Conservation (phyloP, 179 eudicot genomes). For the Beta corolliflora region DNA sequence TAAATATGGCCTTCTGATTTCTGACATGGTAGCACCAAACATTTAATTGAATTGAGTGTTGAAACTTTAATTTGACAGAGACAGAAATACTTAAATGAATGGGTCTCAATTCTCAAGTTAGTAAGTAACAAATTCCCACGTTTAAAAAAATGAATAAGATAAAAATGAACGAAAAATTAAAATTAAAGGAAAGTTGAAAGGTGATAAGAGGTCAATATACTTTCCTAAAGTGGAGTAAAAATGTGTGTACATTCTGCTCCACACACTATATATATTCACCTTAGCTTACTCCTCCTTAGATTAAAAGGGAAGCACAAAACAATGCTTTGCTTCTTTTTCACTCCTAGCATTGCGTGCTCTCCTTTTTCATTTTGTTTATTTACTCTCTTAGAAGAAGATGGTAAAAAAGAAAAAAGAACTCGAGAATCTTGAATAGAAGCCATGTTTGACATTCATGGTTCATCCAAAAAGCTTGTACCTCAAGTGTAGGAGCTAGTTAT, state of each 20-base stretch:
- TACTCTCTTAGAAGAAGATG: background rate
- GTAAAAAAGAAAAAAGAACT: background rate
- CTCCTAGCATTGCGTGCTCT: slow-evolving; percentile 25
- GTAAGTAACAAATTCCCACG: background rate
- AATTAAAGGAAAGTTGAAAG: background rate
- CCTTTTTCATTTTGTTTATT: background rate
- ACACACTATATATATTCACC: background rate
- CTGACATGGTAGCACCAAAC: background rate
- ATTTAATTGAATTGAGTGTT: background rate
- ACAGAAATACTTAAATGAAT: background rate
- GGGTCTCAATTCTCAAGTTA: background rate
- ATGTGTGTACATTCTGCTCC: background rate
- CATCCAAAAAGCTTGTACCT: slow-evolving; percentile 4
- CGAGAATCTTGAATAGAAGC: background rate
- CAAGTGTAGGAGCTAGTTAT: slow-evolving; percentile 1
- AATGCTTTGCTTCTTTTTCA: slow-evolving; percentile 39
- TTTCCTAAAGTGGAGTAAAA: slow-evolving; percentile 32
- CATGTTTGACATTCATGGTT: slow-evolving; percentile 9
- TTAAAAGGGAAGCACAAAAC: background rate
- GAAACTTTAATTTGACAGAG: background rate
- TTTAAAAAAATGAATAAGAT: background rate
- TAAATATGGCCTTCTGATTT: background rate
- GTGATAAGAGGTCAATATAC: slow-evolving; percentile 19
- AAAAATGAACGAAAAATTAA: too few relatives aligned
- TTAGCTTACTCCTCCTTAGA: too few relatives aligned